phyloP scores from a whole-genome alignment of 2,329 filamentous ascomycete genomes.

The Monilinia aucupariae region DNA sequence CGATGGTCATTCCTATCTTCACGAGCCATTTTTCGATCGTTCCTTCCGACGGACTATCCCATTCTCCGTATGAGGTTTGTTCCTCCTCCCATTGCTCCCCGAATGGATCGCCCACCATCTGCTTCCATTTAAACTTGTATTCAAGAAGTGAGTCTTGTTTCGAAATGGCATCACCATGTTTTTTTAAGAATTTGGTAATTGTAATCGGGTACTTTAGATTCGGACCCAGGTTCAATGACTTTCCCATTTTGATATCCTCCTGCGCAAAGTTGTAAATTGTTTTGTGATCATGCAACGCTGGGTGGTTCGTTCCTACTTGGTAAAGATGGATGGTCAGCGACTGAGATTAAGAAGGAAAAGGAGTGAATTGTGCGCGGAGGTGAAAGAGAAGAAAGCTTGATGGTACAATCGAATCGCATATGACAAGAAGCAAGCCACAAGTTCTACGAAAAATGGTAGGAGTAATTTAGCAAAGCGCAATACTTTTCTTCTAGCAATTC shows the following conservation, averaged over 20 bases:
- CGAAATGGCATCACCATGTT: slow-evolving; percentile 66
- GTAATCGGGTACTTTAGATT: slow-evolving; percentile 88
- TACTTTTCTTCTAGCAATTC: not conserved
- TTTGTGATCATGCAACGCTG: slow-evolving; percentile 33
- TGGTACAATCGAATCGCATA: not conserved
- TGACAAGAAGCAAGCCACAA: not conserved
- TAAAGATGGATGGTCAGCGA: slow-evolving; percentile 18
- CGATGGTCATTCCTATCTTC: slow-evolving; percentile 58
- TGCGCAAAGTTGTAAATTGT: slow-evolving; percentile 21
- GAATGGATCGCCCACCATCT: slow-evolving; percentile 64
- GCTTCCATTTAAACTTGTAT: slow-evolving; percentile 79
- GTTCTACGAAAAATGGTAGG: not conserved
- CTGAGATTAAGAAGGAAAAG: slow-evolving; percentile 9
- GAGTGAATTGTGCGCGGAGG: not conserved
- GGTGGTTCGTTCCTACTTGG: slow-evolving; percentile 18
- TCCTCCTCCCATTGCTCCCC: slow-evolving; percentile 60
- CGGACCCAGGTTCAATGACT: slow-evolving; percentile 49
- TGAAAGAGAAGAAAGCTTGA: not conserved
- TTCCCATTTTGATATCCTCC: slow-evolving; percentile 40
- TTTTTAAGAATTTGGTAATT: slow-evolving; percentile 76
- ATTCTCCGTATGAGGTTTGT: slow-evolving; percentile 67
- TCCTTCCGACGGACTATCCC: slow-evolving; percentile 79
- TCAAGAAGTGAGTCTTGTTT: slow-evolving; percentile 75
- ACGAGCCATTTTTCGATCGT: slow-evolving; percentile 73
- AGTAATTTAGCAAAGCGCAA: not conserved